Evolutionary conservation across 108 stramenopile genomes (phyloP), one percentile per base, ranked within the genome.

Genomic region (Schizochytrium sp.): DNA sequence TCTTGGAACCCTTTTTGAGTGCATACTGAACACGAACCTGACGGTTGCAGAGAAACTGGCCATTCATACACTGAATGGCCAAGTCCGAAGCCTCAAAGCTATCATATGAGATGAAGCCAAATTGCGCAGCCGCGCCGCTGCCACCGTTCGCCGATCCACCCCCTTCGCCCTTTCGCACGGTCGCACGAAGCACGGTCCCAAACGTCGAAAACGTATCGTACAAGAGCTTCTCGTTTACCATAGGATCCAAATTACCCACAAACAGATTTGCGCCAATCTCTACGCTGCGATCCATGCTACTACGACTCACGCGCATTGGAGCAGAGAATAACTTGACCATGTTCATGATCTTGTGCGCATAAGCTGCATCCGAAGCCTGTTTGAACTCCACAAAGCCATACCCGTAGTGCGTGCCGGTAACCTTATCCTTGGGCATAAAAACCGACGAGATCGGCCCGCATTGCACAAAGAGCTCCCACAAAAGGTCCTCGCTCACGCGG

Each of bases 241-340:
- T 97, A 4, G 72, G 90, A 89, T 98, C 98, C 57, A 99, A 91
- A 91, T 98, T 97, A 5, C 99, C 99, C 53, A 99, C 92, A 89
- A 98, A 99, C 41, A 99, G 93, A 92, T 99, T 99, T 12, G 99
- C 99, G 14, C 99, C 99, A 0, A 99, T 97, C 83, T 98, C 98
- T 44, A 89, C 60, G 2, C 88, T 88, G 88, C 97, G 96, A 91
- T 98, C 96, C 72, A 96, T 91, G 44, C 93, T 91, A n/a, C 95
- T 93, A 88, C 98, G 98, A 89, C 94, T 95, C 21, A 99, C 97
- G 3, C 97, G 93, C 43, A 99, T 72, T 5, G 98, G 98, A 45
- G 96, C 91, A 8, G 95, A 94, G 90, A 92, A 98, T 25, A 99
- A 89, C 88, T 97, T 97, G 57, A 99, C 93, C 98, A 99, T 98